Base-by-base conservation (phyloP, 345 rosid genomes). In the Citrus mangshanensis region DNA sequence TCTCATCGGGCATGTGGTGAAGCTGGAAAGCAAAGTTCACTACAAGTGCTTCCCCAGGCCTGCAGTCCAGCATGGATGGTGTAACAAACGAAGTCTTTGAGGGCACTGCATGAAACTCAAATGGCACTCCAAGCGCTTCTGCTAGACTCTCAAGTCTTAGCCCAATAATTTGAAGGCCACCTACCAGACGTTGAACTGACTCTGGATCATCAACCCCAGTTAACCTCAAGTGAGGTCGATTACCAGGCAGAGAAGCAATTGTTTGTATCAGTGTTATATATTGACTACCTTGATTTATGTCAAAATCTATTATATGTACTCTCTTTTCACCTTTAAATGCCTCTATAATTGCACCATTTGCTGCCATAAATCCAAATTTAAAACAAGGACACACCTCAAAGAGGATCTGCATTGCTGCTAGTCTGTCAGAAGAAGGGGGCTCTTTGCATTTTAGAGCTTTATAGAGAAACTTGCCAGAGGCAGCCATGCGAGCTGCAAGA, bases 1-100 rank as follows among this genome's bases (percentile, higher is more conserved):
- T 96, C 86, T 96, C 99, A 68, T 96, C 99, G 9, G 99, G 99
- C 98, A 96, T 94, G 88, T 96, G 99, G 84, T 96, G 99, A 69
- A 96, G 97, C 78, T 91, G 99, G 82, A 91, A 96, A n/a, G 99
- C 94, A 72, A 96, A 96, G 88, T 96, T 96, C 6, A 96, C 97
- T 0, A 94, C 25, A 9, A 96, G 83, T 32, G 97, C 91, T 83
- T 96, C 99, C 74, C 93, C 95, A 0, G 90, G 86, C 70, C 74
- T 87, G 81, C 85, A 82, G 40, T 87, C 83, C 22, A 96, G 91
- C 89, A 90, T 89, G 0, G 90, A 82, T 34, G 99, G 97, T 82
- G 89, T 89, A 67, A 96, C 92, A 19, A 90, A 40, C 0, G 93
- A 83, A 32, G 97, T 93, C 86, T 80, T 91, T 19, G 97, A 91